phyloP scores from a whole-genome alignment of 495 filamentous ascomycete species.

The Neurospora africana region DNA sequence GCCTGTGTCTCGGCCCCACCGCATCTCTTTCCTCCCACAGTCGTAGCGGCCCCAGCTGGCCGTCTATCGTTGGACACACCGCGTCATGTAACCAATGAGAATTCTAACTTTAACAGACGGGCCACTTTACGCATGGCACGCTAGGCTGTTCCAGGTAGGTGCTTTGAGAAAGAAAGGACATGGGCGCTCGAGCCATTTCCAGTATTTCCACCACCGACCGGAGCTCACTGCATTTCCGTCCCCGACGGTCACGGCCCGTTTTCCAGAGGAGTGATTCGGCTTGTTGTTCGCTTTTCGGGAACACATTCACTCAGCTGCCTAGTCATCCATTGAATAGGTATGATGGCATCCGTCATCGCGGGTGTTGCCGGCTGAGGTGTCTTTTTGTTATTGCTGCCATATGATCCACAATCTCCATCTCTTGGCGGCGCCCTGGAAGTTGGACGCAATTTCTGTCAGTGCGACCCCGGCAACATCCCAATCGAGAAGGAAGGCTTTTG shows the following conservation, averaged over 20 bases:
- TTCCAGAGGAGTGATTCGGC: background rate
- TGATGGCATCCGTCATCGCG: background rate
- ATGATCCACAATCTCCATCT: background rate
- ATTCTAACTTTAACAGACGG: background rate
- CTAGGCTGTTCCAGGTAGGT: slow-evolving; percentile 31
- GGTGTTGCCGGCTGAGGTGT: background rate
- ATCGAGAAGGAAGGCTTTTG: slow-evolving; percentile 3
- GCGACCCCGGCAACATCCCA: background rate
- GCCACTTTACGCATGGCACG: slow-evolving; percentile 15
- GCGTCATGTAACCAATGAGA: background rate
- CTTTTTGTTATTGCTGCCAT: background rate
- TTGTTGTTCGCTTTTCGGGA: background rate
- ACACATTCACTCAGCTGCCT: background rate
- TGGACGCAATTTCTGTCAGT: background rate
- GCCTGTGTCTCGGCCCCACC: background rate
- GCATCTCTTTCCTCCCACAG: background rate
- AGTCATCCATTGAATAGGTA: background rate
- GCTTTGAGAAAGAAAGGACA: slow-evolving; percentile 12
- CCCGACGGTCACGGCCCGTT: background rate
- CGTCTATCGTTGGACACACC: background rate
- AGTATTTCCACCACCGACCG: background rate
- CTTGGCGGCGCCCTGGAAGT: background rate
- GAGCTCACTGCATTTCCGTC: background rate
- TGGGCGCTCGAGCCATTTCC: background rate
- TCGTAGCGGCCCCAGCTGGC: background rate